Base-by-base conservation (phyloP, 2,329 filamentous ascomycete species). In the Hymenoscyphus fraxineus region DNA sequence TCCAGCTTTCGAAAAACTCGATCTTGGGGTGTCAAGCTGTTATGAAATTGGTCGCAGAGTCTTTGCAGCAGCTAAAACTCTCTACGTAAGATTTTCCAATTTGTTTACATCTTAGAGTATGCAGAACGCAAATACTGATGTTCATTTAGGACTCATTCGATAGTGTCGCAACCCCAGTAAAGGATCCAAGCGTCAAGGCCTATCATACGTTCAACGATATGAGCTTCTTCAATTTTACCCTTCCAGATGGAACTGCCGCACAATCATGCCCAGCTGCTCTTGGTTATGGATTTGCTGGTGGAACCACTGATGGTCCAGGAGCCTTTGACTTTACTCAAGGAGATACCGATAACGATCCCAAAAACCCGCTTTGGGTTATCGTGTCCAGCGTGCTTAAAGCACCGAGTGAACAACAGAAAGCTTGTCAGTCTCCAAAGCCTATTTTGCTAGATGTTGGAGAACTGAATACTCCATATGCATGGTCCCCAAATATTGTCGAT, bases 251-350 rank as follows among this genome's bases (percentile, higher is more conserved):
- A 58, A 86, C 86, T 1, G 77, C 77, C 12, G 90, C 87, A 6
- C 82, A 80, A 61, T 96, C 93, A 0, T 97, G 94, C 72, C 88
- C 93, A 1, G 93, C 93, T 0, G 92, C 92, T 0, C 80, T 98
- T 61, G 94, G 94, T 10, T 96, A 93, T 74, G 92, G 90, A 0
- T 98, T 98, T 74, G 93, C 93, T 0, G 93, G 90, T 0, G 94
- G 94, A 16, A 98, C 94, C 0, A 92, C 90, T 0, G 94, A 97
- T 74, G 92, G 94, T 6, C 93, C 93, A 0, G 94, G 94, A 0
- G 88, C 87, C 0, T 96, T 97, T 72, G 93, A 97, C 76, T 97
- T 97, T 76, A 93, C 90, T 0, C 94, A 98, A 74, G 92, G 91
- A 67, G 85, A 91, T 69, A 88, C 88, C 0, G 88, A 87, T 44